A percentile compares a stretch with the other conserved stretches of the same genome.
phyloP scores from a whole-genome alignment of 2,329 filamentous ascomycete genomes.

The Ciborinia camelliae region DNA sequence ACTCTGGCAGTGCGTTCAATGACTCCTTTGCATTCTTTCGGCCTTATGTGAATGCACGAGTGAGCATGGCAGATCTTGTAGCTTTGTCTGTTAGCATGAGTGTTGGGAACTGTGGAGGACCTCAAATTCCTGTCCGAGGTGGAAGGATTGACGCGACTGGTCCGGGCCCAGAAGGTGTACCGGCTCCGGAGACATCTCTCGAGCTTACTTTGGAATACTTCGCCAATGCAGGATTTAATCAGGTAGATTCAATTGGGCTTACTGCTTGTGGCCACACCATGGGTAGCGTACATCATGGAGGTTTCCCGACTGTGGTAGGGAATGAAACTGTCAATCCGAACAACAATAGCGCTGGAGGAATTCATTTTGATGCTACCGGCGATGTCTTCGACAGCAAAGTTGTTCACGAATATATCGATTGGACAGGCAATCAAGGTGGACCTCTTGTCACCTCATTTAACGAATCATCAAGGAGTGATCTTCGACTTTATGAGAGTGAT shows the following conservation, averaged over 20 bases:
- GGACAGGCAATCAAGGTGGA: conserved; percentile 42
- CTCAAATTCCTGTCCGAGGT: conserved; percentile 23
- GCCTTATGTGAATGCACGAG: conserved; percentile 16
- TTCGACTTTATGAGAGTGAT: conserved; percentile 54
- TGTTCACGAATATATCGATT: conserved; percentile 48
- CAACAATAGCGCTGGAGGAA: conserved; percentile 20
- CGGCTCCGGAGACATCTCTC: conserved; percentile 22
- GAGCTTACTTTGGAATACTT: conserved; percentile 22
- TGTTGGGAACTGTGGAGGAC: conserved; percentile 11
- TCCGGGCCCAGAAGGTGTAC: conserved; percentile 27
- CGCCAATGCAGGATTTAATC: conserved; percentile 28
- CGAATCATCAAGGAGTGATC: conserved; percentile 50
- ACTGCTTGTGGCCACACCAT: conserved; percentile 28
- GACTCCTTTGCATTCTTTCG: conserved; percentile 11
- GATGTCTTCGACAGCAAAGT: conserved; percentile 53
- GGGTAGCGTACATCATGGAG: conserved; percentile 23
- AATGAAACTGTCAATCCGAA: background rate
- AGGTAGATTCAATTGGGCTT: conserved; percentile 26
- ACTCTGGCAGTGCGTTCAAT: conserved; percentile 49
- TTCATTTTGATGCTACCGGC: conserved; percentile 44
- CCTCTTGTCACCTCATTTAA: conserved; percentile 50
- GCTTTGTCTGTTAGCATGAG: conserved; percentile 16
- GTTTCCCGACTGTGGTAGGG: conserved; percentile 22
- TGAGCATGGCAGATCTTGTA: conserved; percentile 28
- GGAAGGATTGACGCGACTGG: conserved; percentile 30